Evolutionary conservation across 805 yeast genomes (phyloP).

Genomic region (Candida tammaniensis): DNA sequence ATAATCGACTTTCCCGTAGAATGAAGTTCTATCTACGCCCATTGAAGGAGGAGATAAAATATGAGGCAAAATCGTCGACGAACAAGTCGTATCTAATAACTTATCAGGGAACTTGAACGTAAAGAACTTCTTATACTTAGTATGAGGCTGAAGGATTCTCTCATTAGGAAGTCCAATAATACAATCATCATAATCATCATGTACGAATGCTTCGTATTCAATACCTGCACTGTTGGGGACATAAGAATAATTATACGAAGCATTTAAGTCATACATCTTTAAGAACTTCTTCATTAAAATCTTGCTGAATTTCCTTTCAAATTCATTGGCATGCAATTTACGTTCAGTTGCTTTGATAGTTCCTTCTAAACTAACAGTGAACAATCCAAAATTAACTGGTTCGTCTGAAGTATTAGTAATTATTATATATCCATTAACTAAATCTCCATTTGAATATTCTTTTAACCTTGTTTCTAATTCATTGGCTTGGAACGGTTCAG

Average conservation of each 20-base stretch:
- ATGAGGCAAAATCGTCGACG: slow-evolving; percentile 39
- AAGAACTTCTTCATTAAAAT: slow-evolving; percentile 48
- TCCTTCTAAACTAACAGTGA: slow-evolving; percentile 49
- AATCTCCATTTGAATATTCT: slow-evolving; percentile 41
- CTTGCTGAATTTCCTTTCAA: slow-evolving; percentile 21
- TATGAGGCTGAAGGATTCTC: slow-evolving; percentile 46
- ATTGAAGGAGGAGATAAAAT: slow-evolving; percentile 42
- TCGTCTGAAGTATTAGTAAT: slow-evolving; percentile 45
- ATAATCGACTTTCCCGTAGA: slow-evolving; percentile 30
- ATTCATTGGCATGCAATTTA: slow-evolving; percentile 12
- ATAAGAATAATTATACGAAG: slow-evolving; percentile 48
- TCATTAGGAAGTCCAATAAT: slow-evolving; percentile 48
- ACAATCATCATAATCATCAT: slow-evolving; percentile 47
- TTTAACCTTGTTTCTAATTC: slow-evolving; percentile 46
- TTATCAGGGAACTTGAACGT: slow-evolving; percentile 57
- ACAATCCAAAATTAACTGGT: slow-evolving; percentile 43
- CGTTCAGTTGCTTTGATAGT: slow-evolving; percentile 35
- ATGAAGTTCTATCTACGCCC: slow-evolving; percentile 39
- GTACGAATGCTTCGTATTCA: slow-evolving; percentile 41
- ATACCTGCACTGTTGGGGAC: slow-evolving; percentile 53
- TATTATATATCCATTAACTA: slow-evolving; percentile 44
- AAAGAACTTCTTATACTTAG: slow-evolving; percentile 55
- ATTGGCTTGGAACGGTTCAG: slow-evolving; percentile 37
- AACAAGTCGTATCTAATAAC: slow-evolving; percentile 51
- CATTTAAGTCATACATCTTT: slow-evolving; percentile 60